Evolutionary conservation across 768 basidiomycete species (phyloP).

Genomic region (Heimioporus sp.): DNA sequence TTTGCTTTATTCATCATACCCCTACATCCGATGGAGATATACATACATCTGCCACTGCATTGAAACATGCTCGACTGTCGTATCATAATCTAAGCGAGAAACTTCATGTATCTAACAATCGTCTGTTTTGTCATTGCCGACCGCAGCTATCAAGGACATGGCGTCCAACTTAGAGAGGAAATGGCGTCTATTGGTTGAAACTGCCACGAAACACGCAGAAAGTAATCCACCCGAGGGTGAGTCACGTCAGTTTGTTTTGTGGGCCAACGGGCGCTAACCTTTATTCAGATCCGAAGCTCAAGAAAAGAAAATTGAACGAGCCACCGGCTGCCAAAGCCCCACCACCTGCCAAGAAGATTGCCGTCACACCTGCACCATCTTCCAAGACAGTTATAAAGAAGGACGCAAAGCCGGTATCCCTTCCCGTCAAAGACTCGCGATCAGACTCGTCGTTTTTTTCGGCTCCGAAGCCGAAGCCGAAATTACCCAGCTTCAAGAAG

Average conservation of each 20-base stretch:
- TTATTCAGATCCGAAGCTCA: constrained; percentile 51
- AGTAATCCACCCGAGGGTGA: constrained; percentile 61
- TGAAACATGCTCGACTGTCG: constrained; percentile 29
- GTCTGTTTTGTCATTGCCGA: constrained; percentile 39
- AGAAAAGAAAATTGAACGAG: constrained; percentile 75
- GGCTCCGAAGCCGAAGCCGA: constrained; percentile 79
- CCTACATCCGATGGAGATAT: constrained; percentile 26
- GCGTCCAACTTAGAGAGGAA: constrained; percentile 82
- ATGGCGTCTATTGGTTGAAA: constrained; percentile 68
- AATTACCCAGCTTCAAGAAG: constrained; percentile 86
- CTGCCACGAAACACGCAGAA: constrained; percentile 44
- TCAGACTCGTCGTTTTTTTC: constrained; percentile 89
- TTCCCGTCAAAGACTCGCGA: constrained; percentile 69
- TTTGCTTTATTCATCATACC: constrained; percentile 12
- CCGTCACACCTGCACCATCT: constrained; percentile 34
- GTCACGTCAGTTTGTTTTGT: constrained; percentile 53
- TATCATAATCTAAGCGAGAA: constrained; percentile 33
- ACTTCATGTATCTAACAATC: constrained; percentile 66
- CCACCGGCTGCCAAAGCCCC: constrained; percentile 42
- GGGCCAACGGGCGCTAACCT: constrained; percentile 24
- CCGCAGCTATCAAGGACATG: constrained; percentile 89
- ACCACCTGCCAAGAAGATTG: constrained; percentile 66
- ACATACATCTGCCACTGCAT: constrained; percentile 29
- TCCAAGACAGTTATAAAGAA: constrained; percentile 51
- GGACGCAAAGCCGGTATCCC: constrained; percentile 40